These are phyloP conservation scores for Nicotiana rustica DNA, from an alignment of 305 asterid genomes.

Conservation along the genomic window DNA sequence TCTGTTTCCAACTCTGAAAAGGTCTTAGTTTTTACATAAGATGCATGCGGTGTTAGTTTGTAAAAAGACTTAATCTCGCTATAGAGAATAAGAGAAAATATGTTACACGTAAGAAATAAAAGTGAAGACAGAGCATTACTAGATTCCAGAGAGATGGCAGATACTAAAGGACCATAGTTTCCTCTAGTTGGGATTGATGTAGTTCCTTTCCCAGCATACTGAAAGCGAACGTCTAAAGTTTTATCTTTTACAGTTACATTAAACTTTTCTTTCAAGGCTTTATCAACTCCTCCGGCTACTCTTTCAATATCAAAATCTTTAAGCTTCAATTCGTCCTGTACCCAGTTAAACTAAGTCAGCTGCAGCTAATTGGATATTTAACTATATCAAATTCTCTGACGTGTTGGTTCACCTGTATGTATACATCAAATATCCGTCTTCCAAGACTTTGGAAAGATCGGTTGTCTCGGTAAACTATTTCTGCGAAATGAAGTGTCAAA, in stretches of 20 bases:
- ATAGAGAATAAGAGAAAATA: neutral
- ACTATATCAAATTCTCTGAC: slow-evolving; percentile 8
- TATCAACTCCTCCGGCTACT: slow-evolving; percentile 59
- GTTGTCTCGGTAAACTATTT: slow-evolving; percentile 59
- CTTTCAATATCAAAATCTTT: slow-evolving; percentile 60
- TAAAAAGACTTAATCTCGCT: neutral
- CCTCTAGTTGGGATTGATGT: slow-evolving; percentile 62
- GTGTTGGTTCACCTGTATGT: slow-evolving; percentile 57
- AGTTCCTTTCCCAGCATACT: slow-evolving; percentile 65
- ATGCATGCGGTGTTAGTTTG: neutral
- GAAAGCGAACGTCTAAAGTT: slow-evolving; percentile 61
- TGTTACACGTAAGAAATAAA: neutral
- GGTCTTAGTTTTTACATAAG: slow-evolving; percentile 2
- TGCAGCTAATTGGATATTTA: slow-evolving; percentile 17
- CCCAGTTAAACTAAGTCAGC: neutral
- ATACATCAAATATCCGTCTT: slow-evolving; percentile 71
- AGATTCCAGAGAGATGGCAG: slow-evolving; percentile 68
- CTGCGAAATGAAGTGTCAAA: slow-evolving; percentile 72
- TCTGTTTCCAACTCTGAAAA: neutral
- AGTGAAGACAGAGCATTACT: slow-evolving; percentile 41
- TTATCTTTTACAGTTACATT: slow-evolving; percentile 43
- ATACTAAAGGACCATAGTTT: slow-evolving; percentile 66
- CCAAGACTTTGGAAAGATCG: slow-evolving; percentile 66
- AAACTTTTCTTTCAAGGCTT: slow-evolving; percentile 35
- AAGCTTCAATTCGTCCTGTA: slow-evolving; percentile 53